Base-by-base conservation (phyloP, 2,329 filamentous ascomycete species). In the Monilinia vaccinii-corymbosi region DNA sequence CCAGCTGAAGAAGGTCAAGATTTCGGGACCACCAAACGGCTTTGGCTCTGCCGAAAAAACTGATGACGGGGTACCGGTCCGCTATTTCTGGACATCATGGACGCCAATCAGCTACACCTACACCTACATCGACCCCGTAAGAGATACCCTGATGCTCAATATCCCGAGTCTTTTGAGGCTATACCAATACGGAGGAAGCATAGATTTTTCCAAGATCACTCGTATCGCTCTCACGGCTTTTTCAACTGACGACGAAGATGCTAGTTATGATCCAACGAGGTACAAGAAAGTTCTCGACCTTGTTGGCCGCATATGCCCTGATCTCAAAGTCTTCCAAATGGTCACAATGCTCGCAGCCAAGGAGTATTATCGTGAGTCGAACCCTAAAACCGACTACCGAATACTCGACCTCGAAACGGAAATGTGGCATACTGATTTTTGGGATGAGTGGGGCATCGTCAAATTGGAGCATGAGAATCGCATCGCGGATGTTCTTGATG, bases 101-200 rank as follows among this genome's bases (percentile, higher is more conserved):
- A 16, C 8, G 14, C n/a, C 11, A 8, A 9, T 23, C 11, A 7
- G n/a, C 1, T 18, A 53, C 10, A 7, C n/a, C 1, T 18, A 53
- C 10, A 53, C 38, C 8, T 53, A 53, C 4, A 53, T 53, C 2
- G 18, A 53, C 13, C 25, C 38, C 31, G 4, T 18, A 13, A 44
- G 25, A 44, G 51, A 53, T 2, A 53, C 28, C 2, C n/a, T 53
- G 28, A 53, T 53, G 51, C 25, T 53, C 38, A 53, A 53, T 32
- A 16, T 44, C 1, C 8, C 25, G 2, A 38, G 44, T 32, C 25
- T 53, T 32, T 0, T 44, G 4, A 18, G 40, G 10, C 13, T 53
- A 21, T 11, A 23, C 9, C 8, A 9, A 10, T 32, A 44, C 13
- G 8, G 51, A 18, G 28, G 25, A 21, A 53, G 51, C 8, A 53